phyloP scores from a whole-genome alignment of 768 basidiomycete genomes.

The Cystoderma amianthinum region DNA sequence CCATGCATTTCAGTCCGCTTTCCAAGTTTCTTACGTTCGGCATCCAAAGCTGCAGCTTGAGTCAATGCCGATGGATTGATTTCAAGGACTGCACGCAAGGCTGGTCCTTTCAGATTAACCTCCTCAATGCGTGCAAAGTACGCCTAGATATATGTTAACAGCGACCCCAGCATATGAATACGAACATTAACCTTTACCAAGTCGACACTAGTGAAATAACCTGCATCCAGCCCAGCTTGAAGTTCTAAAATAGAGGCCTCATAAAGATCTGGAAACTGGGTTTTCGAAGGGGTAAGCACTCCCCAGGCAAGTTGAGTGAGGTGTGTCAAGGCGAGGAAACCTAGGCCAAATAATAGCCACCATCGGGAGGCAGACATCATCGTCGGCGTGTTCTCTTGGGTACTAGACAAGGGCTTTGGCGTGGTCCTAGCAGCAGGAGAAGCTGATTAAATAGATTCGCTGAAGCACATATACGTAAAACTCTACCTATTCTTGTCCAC shows the following conservation, averaged over 20 bases:
- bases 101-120: conserved; percentile 56
- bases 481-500: no score
- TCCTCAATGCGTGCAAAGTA: conserved; percentile 64
- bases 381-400: not conserved
- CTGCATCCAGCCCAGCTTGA: conserved; percentile 41
- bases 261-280: conserved; percentile 45
- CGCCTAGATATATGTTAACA: conserved; percentile 28
- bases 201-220: conserved; percentile 51
- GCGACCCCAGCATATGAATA: not conserved
- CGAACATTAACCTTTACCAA: conserved; percentile 44
- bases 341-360: not conserved
- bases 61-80: conserved; percentile 44
- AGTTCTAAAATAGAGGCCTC: conserved; percentile 52
- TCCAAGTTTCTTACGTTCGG: conserved; percentile 31
- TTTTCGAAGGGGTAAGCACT: not conserved
- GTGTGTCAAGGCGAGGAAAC: not conserved
- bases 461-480: no score
- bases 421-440: no score
- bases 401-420: no score
- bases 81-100: conserved; percentile 53
- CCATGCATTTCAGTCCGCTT: conserved; percentile 46
- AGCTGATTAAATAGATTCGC: no score
- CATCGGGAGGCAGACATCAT: not conserved
- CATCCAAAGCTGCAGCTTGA: conserved; percentile 44
- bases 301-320: not conserved